These are phyloP conservation scores for Lasiosphaeria ovina DNA, from an alignment of 495 filamentous ascomycete species.

Conservation along the genomic window DNA sequence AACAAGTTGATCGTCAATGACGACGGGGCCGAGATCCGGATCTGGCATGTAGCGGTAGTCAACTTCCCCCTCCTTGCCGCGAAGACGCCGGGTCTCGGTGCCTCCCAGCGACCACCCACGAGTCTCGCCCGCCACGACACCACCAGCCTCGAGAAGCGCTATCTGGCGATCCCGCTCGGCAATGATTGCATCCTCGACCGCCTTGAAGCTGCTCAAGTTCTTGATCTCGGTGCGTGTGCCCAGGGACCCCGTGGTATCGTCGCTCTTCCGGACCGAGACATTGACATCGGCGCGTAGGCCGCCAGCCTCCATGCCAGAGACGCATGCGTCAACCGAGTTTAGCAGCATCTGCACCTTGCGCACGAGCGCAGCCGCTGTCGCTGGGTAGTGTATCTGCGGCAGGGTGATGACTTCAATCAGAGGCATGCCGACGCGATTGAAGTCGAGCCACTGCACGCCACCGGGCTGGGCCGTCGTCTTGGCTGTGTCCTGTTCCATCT, in stretches of 20 bases:
- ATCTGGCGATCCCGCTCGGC: constrained; percentile 92
- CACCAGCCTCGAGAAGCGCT: constrained; percentile 71
- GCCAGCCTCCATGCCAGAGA: constrained; percentile 87
- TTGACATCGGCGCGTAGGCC: constrained; percentile 94
- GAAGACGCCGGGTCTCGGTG: constrained; percentile 71
- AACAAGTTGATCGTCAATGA: constrained; percentile 70
- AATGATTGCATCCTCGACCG: constrained; percentile 88
- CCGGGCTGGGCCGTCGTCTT: constrained; percentile 81
- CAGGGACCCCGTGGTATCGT: constrained; percentile 49
- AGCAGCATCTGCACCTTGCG: constrained; percentile 84
- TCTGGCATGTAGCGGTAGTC: constrained; percentile 99
- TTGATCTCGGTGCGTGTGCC: constrained; percentile 97
- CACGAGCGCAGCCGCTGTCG: constrained; percentile 81
- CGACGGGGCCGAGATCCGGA: constrained; percentile 78
- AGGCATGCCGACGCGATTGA: constrained; percentile 89
- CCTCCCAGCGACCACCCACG: constrained; percentile 85
- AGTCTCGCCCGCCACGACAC: constrained; percentile 80
- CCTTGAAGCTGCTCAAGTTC: constrained; percentile 91
- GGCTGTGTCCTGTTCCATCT: constrained; percentile 96
- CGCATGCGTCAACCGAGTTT: constrained; percentile 76
- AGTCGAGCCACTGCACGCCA: constrained; percentile 76
- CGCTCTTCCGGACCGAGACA: constrained; percentile 69
- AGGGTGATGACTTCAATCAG: constrained; percentile 93
- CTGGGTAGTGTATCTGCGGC: constrained; percentile 78
- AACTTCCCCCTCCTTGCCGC: constrained; percentile 95